Evolutionary conservation across 2,329 filamentous ascomycete genomes (phyloP).

Genomic region (Exophiala oligosperma): DNA sequence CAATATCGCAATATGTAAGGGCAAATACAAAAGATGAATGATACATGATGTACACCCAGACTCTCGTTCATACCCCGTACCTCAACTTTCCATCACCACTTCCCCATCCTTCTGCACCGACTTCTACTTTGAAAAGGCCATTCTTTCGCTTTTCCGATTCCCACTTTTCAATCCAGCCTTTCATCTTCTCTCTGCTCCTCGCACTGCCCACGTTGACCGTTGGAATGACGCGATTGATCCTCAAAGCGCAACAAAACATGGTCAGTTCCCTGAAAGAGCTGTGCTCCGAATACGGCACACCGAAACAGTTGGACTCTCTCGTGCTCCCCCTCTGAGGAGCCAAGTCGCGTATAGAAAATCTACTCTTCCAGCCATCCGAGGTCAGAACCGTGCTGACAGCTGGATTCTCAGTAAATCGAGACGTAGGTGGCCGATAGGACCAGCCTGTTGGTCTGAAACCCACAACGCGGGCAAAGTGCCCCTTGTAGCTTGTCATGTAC

Average conservation of each 20-base stretch:
- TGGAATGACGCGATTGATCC: constrained; percentile 86
- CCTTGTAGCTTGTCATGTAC: constrained; percentile 77
- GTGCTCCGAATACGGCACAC: constrained; percentile 94
- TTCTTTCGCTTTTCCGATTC: constrained; percentile 62
- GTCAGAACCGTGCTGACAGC: constrained; percentile 65
- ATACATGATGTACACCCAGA: neutral
- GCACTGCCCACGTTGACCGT: constrained; percentile 82
- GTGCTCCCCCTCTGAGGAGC: constrained; percentile 81
- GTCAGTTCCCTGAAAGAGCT: constrained; percentile 92
- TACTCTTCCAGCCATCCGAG: constrained; percentile 71
- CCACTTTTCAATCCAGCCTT: constrained; percentile 66
- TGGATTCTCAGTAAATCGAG: constrained; percentile 62
- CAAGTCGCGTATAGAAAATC: constrained; percentile 71
- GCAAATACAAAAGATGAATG: no score
- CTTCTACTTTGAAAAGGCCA: constrained; percentile 54
- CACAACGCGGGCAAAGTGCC: constrained; percentile 81
- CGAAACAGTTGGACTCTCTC: constrained; percentile 80
- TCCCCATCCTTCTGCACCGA: constrained; percentile 32
- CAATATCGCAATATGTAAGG: no score
- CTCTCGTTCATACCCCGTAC: constrained; percentile 20
- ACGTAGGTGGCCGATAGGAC: constrained; percentile 77
- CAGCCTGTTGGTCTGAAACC: constrained; percentile 92
- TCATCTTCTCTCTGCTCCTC: constrained; percentile 66
- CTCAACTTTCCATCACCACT: constrained; percentile 26
- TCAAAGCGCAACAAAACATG: constrained; percentile 84